Conservation (phyloP, 2,329 filamentous ascomycete species). For the Colletotrichum ledebouriae region DNA sequence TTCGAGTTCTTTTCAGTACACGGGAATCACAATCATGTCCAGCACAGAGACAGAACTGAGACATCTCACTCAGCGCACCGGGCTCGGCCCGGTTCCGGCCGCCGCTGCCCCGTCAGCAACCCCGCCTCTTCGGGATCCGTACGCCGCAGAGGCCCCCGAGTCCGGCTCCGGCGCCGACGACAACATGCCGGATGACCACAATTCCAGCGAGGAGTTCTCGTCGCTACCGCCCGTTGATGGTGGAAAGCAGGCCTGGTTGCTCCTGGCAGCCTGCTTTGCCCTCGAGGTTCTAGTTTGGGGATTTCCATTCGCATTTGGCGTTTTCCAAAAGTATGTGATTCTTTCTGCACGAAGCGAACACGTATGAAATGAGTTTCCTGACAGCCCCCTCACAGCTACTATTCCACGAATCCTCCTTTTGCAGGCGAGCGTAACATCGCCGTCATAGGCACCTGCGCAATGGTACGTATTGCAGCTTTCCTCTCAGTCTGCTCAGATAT, state of each 20-base stretch:
- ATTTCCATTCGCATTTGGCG: conserved; percentile 76
- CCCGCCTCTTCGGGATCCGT: conserved; percentile 17
- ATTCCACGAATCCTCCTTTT: conserved; percentile 71
- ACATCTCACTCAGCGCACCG: conserved; percentile 4
- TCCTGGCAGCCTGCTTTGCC: conserved; percentile 54
- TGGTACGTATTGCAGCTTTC: conserved; percentile 55
- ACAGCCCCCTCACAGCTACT: conserved; percentile 58
- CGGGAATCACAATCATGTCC: conserved; percentile 11
- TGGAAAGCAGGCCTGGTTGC: conserved; percentile 54
- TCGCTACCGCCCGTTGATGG: conserved; percentile 53
- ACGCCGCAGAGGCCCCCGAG: conserved; percentile 16
- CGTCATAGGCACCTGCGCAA: conserved; percentile 74
- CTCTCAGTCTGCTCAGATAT: not conserved
- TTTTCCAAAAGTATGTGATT: conserved; percentile 69
- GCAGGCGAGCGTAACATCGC: conserved; percentile 66
- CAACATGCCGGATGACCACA: conserved; percentile 10
- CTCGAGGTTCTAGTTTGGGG: conserved; percentile 70
- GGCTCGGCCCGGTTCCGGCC: not conserved
- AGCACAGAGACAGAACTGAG: conserved; percentile 32
- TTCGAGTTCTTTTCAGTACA: not conserved
- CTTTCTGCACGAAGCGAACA: no score
- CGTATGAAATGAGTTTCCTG: no score
- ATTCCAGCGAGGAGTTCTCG: conserved; percentile 36
- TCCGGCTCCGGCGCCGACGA: conserved; percentile 10
- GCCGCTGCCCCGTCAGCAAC: not conserved